Conservation (phyloP, 164 flowering plant genomes). For the Piper longum region DNA sequence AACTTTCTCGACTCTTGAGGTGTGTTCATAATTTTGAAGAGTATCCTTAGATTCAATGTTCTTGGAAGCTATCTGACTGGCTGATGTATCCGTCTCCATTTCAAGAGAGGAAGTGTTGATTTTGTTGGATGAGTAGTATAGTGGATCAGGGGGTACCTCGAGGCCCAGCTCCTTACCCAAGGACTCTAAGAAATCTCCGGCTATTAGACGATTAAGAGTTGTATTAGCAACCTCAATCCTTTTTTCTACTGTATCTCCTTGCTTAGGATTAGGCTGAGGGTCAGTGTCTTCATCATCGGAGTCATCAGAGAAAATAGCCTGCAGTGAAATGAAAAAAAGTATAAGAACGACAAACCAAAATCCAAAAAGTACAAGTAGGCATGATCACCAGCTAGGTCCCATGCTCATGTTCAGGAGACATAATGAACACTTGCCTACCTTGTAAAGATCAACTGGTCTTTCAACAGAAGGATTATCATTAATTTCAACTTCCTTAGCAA, state of each 20-base stretch:
- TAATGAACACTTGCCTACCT: slow-evolving; percentile 27
- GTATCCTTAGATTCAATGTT: slow-evolving; percentile 9
- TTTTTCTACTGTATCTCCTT: slow-evolving; percentile 34
- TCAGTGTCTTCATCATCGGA: slow-evolving; percentile 56
- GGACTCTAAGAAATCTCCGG: slow-evolving; percentile 93
- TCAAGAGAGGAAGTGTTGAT: slow-evolving; percentile 10
- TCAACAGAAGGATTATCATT: slow-evolving; percentile 47
- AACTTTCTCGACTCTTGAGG: slow-evolving; percentile 2
- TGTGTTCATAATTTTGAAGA: neutral
- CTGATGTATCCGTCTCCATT: slow-evolving; percentile 15
- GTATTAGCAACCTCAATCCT: slow-evolving; percentile 59
- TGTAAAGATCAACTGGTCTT: slow-evolving; percentile 94
- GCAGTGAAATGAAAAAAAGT: slow-evolving; percentile 2
- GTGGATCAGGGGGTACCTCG: slow-evolving; percentile 68
- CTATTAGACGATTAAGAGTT: slow-evolving; percentile 70
- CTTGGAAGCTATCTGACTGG: slow-evolving; percentile 7
- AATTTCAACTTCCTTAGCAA: slow-evolving; percentile 22
- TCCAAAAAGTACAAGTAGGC: neutral
- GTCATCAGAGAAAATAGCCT: slow-evolving; percentile 99
- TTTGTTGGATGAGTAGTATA: slow-evolving; percentile 17
- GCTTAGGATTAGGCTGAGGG: slow-evolving; percentile 8
- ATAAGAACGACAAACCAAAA: neutral
- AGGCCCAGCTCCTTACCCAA: slow-evolving; percentile 89
- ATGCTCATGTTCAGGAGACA: neutral
- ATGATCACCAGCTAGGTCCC: neutral